phyloP scores from a whole-genome alignment of 2,329 filamentous ascomycete species.

The Apiospora koreana region DNA sequence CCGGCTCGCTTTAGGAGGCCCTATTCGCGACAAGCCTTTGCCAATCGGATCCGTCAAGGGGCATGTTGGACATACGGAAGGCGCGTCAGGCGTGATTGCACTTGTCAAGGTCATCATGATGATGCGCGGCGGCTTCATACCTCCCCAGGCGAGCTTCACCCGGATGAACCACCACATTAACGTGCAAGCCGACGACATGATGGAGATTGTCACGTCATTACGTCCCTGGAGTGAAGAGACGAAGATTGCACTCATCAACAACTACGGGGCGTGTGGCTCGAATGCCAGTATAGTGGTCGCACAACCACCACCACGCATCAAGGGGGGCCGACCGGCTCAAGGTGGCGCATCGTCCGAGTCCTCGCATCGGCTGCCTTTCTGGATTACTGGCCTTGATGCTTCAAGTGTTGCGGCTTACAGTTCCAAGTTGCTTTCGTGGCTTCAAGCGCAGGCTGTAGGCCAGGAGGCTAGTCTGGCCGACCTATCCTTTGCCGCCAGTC shows the following conservation, averaged over 20 bases:
- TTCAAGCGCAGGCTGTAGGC: too few species aligned
- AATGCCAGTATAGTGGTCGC: constrained; percentile 29
- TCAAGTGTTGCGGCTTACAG: too few species aligned
- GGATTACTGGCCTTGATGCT: too few species aligned
- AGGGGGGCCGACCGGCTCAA: neutral
- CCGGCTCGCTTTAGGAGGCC: constrained; percentile 23
- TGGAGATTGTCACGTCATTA: constrained; percentile 20
- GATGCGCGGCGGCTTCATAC: constrained; percentile 28
- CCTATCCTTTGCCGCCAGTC: too few species aligned
- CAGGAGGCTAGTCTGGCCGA: too few species aligned
- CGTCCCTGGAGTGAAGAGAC: constrained; percentile 22
- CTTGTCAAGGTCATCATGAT: constrained; percentile 36
- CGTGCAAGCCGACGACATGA: constrained; percentile 24
- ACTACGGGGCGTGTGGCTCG: constrained; percentile 37
- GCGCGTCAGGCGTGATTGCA: constrained; percentile 29
- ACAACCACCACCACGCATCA: constrained; percentile 19
- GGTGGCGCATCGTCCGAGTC: too few species aligned
- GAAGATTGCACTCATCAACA: constrained; percentile 32
- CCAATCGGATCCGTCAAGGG: constrained; percentile 35
- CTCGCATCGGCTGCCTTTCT: too few species aligned
- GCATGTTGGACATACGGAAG: constrained; percentile 36
- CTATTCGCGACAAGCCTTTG: constrained; percentile 11
- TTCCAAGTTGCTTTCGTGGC: too few species aligned
- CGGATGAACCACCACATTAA: constrained; percentile 23
- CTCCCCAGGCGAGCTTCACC: constrained; percentile 35